Percentiles rank a stretch among this genome's conserved stretches.
phyloP scores from a whole-genome alignment of 306 rosid genomes.

The Myrica gale region DNA sequence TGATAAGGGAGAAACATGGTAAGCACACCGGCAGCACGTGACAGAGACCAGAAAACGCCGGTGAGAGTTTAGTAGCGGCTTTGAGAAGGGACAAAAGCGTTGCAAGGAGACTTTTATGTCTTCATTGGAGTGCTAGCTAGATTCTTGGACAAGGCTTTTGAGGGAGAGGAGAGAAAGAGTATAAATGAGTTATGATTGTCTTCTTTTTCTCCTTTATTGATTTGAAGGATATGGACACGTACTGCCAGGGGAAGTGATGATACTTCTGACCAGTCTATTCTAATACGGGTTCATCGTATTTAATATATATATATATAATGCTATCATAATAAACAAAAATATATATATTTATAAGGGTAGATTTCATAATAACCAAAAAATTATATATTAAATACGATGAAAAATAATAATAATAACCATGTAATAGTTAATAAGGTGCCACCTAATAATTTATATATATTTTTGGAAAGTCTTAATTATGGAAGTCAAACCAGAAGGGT shows the following conservation, averaged over 20 bases:
- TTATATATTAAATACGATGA: too few species aligned
- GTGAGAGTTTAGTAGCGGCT: background rate
- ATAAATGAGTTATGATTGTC: background rate
- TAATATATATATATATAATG: background rate
- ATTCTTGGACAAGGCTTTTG: background rate
- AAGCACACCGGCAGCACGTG: background rate
- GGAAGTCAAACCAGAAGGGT: too few species aligned
- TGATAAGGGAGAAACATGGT: background rate
- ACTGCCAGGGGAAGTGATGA: too few species aligned
- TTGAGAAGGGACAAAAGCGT: slow-evolving; percentile 20
- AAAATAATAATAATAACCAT: too few species aligned
- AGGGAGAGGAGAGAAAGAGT: background rate
- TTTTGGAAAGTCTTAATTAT: too few species aligned
- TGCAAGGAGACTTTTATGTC: slow-evolving; percentile 22
- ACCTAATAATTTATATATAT: too few species aligned
- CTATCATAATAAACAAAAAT: too few species aligned
- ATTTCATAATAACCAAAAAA: too few species aligned
- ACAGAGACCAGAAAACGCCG: background rate
- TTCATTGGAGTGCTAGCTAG: background rate
- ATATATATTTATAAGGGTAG: too few species aligned
- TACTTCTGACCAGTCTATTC: too few species aligned
- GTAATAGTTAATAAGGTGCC: too few species aligned
- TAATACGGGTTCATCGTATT: too few species aligned
- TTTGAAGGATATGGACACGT: background rate
- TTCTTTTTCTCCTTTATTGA: background rate